Evolutionary conservation across 2,329 filamentous ascomycete genomes (phyloP), one percentile per base, ranked within the genome.

Genomic region (Elsinoe fawcettii): DNA sequence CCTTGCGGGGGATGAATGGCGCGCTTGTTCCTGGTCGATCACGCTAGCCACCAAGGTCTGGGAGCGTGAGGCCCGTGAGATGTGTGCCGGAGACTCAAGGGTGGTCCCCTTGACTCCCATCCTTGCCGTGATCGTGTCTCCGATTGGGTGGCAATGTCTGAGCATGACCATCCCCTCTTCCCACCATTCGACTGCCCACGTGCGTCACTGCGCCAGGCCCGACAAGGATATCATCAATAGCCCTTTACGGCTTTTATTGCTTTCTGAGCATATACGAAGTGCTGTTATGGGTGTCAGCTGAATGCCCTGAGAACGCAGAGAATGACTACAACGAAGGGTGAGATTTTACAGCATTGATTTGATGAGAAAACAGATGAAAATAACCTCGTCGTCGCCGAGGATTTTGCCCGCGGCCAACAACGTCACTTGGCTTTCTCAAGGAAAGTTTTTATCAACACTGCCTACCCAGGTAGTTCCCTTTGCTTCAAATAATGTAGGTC

Each of bases 361-460:
- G 22, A 25, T 34, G 34, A 18, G 46, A 34, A 51, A 25, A 51
- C 5, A 8, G 6, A 16, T 16, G 9, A 16, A 34, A 51, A 51
- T 11, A 51, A 51, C n/a, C 25, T 34, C 25, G 49, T 37, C 30
- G 32, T 53, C 25, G 49, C 49, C 49, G 49, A 53, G 49, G 49
- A 23, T 37, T 53, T 34, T 11, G 25, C 18, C 30, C 32, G 30
- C 49, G 49, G 30, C 49, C n/a, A 34, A n/a, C 30, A 53, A 53
- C 49, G 49, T 53, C 49, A 53, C 49, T 53, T 37, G 49, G 49
- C 49, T 49, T n/a, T 23, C 5, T 3, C 7, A 8, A 6, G 9
- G 23, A 49, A 49, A 25, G 18, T 49, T 53, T 53, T 53, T 53
- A 37, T 53, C 49, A 36, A 18, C 49, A 53, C 30, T 37, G 49